A percentile compares a stretch with the other conserved stretches of the same genome.
phyloP scores from a whole-genome alignment of 2,329 filamentous ascomycete genomes.

The Chaetomium strumarium region DNA sequence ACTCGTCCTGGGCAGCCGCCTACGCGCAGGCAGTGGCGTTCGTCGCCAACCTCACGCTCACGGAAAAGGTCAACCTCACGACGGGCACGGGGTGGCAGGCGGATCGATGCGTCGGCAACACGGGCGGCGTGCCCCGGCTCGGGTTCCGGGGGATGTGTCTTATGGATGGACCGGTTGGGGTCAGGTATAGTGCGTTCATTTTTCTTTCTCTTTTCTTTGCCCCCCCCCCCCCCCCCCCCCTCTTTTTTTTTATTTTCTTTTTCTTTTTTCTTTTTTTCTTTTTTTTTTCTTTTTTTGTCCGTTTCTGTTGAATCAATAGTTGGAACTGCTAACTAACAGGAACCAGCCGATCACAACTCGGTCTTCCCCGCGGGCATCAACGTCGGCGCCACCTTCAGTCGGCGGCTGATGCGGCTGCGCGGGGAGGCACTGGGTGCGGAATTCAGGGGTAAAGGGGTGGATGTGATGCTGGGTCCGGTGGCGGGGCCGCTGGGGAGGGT shows the following conservation, averaged over 20 bases:
- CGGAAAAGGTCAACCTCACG: constrained; percentile 72
- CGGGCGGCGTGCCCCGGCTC: constrained; percentile 46
- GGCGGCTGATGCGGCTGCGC: constrained; percentile 57
- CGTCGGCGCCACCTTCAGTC: constrained; percentile 67
- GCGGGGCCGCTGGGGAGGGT: constrained; percentile 59
- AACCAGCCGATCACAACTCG: constrained; percentile 53
- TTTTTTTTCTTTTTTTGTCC: background rate
- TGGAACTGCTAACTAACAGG: background rate
- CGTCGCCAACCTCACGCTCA: constrained; percentile 60
- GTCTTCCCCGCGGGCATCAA: constrained; percentile 68
- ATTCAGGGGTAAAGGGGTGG: constrained; percentile 65
- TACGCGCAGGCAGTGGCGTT: constrained; percentile 55
- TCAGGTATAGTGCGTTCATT: constrained; percentile 43
- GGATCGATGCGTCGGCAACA: constrained; percentile 33
- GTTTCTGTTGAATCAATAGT: background rate
- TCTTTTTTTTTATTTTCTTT: no score
- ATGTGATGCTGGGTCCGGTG: constrained; percentile 60
- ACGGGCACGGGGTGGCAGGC: constrained; percentile 58
- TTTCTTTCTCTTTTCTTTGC: background rate
- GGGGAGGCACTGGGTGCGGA: constrained; percentile 67
- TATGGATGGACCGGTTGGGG: constrained; percentile 65
- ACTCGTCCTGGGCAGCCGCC: constrained; percentile 57
- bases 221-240: no score
- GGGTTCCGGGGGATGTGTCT: constrained; percentile 57
- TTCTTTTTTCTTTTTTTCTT: no score